Conservation (phyloP, 2,329 filamentous ascomycete genomes). For the Nemania serpens region DNA sequence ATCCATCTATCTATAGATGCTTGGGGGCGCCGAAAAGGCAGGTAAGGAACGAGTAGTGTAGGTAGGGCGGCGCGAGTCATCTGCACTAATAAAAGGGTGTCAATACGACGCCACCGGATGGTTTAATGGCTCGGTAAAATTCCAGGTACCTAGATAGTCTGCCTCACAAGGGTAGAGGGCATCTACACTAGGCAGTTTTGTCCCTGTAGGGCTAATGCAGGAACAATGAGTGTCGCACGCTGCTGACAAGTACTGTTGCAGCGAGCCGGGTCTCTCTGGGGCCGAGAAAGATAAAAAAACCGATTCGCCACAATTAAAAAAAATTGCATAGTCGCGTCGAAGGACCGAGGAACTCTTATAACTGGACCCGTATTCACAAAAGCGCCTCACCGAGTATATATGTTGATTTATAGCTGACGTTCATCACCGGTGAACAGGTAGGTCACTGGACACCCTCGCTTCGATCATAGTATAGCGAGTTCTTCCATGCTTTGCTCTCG, state of each 20-base stretch:
- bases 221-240: conserved; percentile 15
- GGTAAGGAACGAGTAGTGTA: too few species aligned
- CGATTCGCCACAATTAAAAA: not conserved
- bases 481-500: not conserved
- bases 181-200: not conserved
- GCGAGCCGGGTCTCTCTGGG: conserved; percentile 3
- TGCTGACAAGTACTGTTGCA: conserved; percentile 8
- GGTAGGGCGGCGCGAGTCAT: not conserved
- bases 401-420: not conserved
- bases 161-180: too few species aligned
- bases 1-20: too few species aligned
- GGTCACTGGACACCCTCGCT: not conserved
- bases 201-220: conserved; percentile 22
- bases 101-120: too few species aligned
- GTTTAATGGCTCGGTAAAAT: too few species aligned
- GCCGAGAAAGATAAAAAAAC: not conserved
- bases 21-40: too few species aligned
- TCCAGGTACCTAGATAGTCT: too few species aligned
- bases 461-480: not conserved
- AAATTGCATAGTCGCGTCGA: too few species aligned
- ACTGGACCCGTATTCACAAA: too few species aligned
- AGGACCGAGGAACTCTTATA: too few species aligned
- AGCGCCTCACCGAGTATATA: too few species aligned
- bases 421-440: conserved; percentile 4
- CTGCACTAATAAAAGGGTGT: not conserved